Evolutionary conservation across 495 filamentous ascomycete genomes (phyloP), one percentile per base, ranked within the genome.

Genomic region (Elasticomyces elasticus): DNA sequence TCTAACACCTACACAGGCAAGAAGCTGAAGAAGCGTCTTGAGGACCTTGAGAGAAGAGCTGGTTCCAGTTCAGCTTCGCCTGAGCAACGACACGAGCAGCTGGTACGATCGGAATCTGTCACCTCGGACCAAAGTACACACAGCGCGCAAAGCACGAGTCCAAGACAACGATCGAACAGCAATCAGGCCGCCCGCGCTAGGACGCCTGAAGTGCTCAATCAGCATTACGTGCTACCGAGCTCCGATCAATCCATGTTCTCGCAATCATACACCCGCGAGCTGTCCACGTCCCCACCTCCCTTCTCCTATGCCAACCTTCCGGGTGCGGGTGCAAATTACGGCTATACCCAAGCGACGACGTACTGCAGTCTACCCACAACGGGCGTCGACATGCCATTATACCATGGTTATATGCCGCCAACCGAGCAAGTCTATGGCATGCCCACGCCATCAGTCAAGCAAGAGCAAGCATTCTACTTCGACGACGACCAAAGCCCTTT

Each of bases 11-110:
- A 6, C 10, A 52, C 67, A 97, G 91, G 91, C 77, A 95, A 96
- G 79, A 98, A 96, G 80, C 80, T 98, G 53, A 98, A 98, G 86
- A 87, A 86, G 70, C 82, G 91, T 64, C 77, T 98, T 66, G 91
- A 98, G 71, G 92, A 98, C 61, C 82, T 98, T 51, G 92, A 98
- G 76, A 80, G 89, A 61, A 79, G 91, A 58, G 92, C 92, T 25
- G 88, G 86, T 22, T 89, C 86, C 19, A 82, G 84, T 49, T 92
- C 90, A 31, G 70, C 76, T 12, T 84, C 82, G 9, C 80, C 83
- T 40, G 83, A 86, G 75, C 80, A 75, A 69, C 71, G 68, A 63
- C 81, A 62, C 43, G 75, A 72, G 45, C 77, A 81, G 59, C 69
- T 75, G 1, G 74, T 72, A 25, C 65, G 57, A 30, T 31, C 40